Conservation (phyloP, 768 basidiomycete genomes). For the Porphyrellus cyaneotinctus region DNA sequence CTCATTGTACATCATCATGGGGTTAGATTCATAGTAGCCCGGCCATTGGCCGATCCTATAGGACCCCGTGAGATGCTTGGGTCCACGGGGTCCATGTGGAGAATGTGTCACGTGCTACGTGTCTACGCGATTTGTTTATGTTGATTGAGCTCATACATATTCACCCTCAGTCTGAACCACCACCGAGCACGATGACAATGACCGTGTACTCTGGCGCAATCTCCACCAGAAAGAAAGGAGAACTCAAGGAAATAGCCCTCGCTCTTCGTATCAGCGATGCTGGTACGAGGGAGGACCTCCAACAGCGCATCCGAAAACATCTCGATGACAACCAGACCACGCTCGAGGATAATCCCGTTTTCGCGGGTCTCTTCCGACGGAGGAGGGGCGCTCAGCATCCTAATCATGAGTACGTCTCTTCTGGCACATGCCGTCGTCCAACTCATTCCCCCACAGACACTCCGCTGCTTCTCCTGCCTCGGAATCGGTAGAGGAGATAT, state of each 20-base stretch:
- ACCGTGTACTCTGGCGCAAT: constrained; percentile 49
- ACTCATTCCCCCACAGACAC: constrained; percentile 5
- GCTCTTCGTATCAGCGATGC: constrained; percentile 49
- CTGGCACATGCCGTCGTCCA: neutral
- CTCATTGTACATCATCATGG: too few species aligned
- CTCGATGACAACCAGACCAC: constrained; percentile 51
- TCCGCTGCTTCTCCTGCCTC: constrained; percentile 18
- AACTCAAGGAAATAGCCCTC: constrained; percentile 57
- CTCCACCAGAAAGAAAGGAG: constrained; percentile 63
- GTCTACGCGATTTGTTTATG: constrained; percentile 29
- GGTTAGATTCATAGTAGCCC: too few species aligned
- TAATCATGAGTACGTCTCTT: constrained; percentile 11
- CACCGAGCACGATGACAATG: constrained; percentile 38
- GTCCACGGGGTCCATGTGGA: constrained; percentile 10
- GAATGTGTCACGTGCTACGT: constrained; percentile 19
- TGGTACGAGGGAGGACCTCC: constrained; percentile 63
- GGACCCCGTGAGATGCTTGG: neutral
- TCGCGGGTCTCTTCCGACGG: constrained; percentile 51
- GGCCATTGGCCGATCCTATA: too few species aligned
- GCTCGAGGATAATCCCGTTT: constrained; percentile 55
- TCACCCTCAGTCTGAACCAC: constrained; percentile 4
- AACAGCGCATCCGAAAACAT: constrained; percentile 57
- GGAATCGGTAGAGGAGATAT: constrained; percentile 9
- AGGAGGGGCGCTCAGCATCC: constrained; percentile 30
- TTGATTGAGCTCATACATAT: constrained; percentile 22